Percentiles rank a stretch among this genome's conserved stretches.
Evolutionary conservation across 1,284 basidiomycete species (phyloP).

Genomic region (Cutaneotrichosporon sp.): DNA sequence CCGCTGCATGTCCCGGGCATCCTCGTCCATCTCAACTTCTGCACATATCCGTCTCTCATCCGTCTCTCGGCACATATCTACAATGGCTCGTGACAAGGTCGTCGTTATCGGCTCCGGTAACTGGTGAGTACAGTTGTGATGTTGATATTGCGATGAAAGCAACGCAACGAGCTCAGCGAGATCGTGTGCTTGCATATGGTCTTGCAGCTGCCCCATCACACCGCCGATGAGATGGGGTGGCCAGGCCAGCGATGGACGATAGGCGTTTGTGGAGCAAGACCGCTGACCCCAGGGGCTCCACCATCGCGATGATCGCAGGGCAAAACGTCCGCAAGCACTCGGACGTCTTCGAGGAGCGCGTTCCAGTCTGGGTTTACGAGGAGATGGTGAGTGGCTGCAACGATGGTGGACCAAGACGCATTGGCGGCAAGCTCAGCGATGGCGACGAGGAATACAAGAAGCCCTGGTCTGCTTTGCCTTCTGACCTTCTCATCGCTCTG

Average conservation of each 20-base stretch:
- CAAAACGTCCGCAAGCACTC: slow-evolving; percentile 50
- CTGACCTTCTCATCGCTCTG: neutral
- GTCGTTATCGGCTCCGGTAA: slow-evolving; percentile 55
- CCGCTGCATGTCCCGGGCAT: slow-evolving; percentile 1
- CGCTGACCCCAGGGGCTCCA: slow-evolving; percentile 51
- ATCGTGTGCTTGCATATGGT: neutral
- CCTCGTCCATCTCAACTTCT: neutral
- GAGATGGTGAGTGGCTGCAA: slow-evolving; percentile 46
- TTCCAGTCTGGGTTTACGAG: slow-evolving; percentile 54
- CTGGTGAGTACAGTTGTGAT: slow-evolving; percentile 30
- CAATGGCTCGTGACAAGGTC: slow-evolving; percentile 49
- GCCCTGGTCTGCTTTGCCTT: too few species aligned
- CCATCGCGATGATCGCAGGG: slow-evolving; percentile 54
- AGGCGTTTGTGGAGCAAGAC: neutral
- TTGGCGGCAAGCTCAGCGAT: too few species aligned
- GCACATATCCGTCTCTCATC: neutral
- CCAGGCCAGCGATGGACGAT: too few species aligned
- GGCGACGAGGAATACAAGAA: too few species aligned
- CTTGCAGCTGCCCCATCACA: too few species aligned
- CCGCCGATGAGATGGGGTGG: too few species aligned
- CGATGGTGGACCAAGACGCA: too few species aligned
- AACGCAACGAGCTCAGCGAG: neutral
- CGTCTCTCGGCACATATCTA: slow-evolving; percentile 5
- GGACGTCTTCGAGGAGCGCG: slow-evolving; percentile 49
- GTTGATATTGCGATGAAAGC: neutral